Conservation (phyloP, 129 eudicot genomes). For the Arctium lappa region DNA sequence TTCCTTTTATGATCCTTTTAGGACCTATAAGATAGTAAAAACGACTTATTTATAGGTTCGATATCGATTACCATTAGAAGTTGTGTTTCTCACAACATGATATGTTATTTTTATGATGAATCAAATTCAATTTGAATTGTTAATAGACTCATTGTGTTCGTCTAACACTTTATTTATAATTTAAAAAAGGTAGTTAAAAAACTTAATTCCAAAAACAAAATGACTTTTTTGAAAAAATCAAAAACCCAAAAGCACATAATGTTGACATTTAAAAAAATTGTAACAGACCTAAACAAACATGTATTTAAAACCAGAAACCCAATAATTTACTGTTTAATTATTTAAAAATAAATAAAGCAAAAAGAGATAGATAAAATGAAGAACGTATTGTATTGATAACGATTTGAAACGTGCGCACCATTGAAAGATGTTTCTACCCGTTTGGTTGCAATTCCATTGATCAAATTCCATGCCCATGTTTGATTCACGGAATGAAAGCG, state of each 20-base stretch:
- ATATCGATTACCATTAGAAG: too few species aligned
- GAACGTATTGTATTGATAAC: conserved; percentile 29
- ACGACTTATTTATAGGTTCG: background rate
- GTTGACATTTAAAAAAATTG: too few species aligned
- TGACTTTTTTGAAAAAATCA: background rate
- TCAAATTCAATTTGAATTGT: too few species aligned
- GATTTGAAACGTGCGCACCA: conserved; percentile 17
- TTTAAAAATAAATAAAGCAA: background rate
- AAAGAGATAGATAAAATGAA: conserved; percentile 7
- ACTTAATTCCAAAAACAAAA: background rate
- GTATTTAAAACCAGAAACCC: background rate
- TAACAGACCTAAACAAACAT: background rate
- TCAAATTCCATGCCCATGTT: too few species aligned
- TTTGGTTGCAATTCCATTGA: background rate
- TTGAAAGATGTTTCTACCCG: conserved; percentile 17
- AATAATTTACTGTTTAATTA: background rate
- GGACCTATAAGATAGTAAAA: background rate
- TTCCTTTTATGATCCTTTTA: background rate
- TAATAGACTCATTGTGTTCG: background rate
- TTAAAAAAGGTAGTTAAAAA: background rate
- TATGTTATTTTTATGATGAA: too few species aligned
- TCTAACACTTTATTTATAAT: too few species aligned
- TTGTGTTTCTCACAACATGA: too few species aligned
- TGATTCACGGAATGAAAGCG: too few species aligned
- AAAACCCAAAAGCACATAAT: too few species aligned